A percentile compares a stretch with the other conserved stretches of the same genome.
Evolutionary conservation across 2,329 filamentous ascomycete species (phyloP).

Genomic region (Chrysoporthe cubensis): DNA sequence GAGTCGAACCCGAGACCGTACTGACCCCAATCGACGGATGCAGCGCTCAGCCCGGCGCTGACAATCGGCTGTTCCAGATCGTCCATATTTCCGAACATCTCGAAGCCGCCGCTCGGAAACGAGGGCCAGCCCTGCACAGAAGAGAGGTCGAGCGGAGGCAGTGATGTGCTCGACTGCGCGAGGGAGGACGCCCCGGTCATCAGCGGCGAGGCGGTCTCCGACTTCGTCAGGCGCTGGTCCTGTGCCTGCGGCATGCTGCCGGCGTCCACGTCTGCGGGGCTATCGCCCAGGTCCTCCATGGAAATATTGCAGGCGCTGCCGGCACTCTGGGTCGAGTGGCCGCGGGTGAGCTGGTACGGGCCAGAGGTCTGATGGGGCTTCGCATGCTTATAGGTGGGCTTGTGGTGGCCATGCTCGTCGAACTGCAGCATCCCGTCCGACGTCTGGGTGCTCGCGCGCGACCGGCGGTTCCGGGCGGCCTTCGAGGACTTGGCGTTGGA

Average conservation of each 20-base stretch:
- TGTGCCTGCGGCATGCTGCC: constrained; percentile 41
- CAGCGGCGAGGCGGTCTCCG: constrained; percentile 64
- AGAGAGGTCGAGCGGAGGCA: constrained; percentile 65
- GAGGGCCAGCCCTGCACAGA: constrained; percentile 48
- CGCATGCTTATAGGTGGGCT: constrained; percentile 63
- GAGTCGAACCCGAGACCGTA: constrained; percentile 56
- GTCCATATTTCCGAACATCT: constrained; percentile 55
- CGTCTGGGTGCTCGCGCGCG: constrained; percentile 65
- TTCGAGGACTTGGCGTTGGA: constrained; percentile 45
- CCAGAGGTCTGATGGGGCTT: constrained; percentile 65
- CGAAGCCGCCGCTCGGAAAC: constrained; percentile 53
- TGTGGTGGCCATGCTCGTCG: constrained; percentile 68
- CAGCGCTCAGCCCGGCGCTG: constrained; percentile 63
- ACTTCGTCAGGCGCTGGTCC: constrained; percentile 60
- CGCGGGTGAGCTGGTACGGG: constrained; percentile 63
- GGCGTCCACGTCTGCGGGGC: constrained; percentile 43
- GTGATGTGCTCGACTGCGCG: constrained; percentile 54
- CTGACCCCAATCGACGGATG: constrained; percentile 58
- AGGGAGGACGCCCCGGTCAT: constrained; percentile 53
- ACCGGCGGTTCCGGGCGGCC: constrained; percentile 47
- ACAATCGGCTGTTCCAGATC: constrained; percentile 53
- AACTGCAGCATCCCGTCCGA: constrained; percentile 63
- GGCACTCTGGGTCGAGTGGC: constrained; percentile 60
- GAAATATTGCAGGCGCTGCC: constrained; percentile 53
- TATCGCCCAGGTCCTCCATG: constrained; percentile 46